Evolutionary conservation across 352 stramenopile genomes (phyloP), one percentile per base, ranked within the genome.

Genomic region (Globisporangium mamillatum): DNA sequence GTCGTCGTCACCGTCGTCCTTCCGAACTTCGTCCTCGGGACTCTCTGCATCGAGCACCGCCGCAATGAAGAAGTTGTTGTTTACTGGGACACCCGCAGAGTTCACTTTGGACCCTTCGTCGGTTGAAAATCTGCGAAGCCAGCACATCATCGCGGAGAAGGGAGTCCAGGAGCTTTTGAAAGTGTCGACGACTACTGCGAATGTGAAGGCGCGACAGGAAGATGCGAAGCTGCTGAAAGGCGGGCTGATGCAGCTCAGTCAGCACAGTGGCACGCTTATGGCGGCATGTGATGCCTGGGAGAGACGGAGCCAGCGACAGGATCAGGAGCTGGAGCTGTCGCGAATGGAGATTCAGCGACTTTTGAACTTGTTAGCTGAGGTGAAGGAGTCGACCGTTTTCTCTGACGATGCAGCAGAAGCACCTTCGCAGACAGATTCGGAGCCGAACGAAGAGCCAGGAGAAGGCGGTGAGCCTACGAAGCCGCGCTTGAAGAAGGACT

Each of bases 141-240:
- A 90, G 27, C 86, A 93, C 60, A 74, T 79, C 6, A 65, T 89
- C 48, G 78, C 85, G 0, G 85, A 89, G 41, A 78, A 84, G 63
- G 85, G 78, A 0, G 82, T 91, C 3, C 75, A 85, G 46, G 77
- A 91, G 50, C 63, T 93, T n/a, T 72, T 93, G 29, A 82, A 73
- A 41, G 79, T 81, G 5, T 65, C 74, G 2, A 44, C 78, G 34
- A 86, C 77, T 20, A 72, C 79, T 38, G 54, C 75, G 24, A 74
- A 77, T 67, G 67, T 84, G 70, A 87, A 83, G 63, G 60, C 68
- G 20, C 74, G 81, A 0, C 63, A 81, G 24, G 82, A 89, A 55
- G 84, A 93, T 34, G 66, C 77, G 10, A 86, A 85, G 63, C 56
- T 88, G 38, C 61, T 93, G 0, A 86, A 83, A 41, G 69, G 74